These are phyloP conservation scores for Phaffia australis DNA, from an alignment of 768 basidiomycete genomes.

Conservation along the genomic window DNA sequence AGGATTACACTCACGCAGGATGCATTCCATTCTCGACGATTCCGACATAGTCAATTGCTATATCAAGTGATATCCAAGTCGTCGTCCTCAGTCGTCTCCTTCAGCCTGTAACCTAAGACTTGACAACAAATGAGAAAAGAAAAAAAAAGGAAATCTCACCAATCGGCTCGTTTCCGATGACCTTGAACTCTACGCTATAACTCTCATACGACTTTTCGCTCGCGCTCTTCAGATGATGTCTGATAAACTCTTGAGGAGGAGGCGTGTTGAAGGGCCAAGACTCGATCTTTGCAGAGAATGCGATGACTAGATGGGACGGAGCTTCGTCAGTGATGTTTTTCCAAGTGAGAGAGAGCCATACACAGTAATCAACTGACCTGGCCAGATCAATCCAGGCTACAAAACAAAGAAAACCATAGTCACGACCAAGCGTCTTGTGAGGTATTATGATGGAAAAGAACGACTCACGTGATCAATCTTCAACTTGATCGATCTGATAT, in stretches of 20 bases:
- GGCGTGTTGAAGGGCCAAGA: conserved; percentile 25
- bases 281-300: conserved; percentile 19
- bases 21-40: conserved; percentile 22
- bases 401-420: background rate
- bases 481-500: conserved; percentile 4
- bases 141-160: conserved; percentile 1
- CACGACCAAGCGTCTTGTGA: too few species aligned
- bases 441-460: background rate
- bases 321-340: too few species aligned
- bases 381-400: background rate
- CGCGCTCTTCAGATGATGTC: conserved; percentile 22
- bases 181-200: conserved; percentile 7
- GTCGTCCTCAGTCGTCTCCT: too few species aligned
- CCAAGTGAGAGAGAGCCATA: background rate
- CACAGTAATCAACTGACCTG: background rate
- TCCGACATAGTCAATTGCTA: conserved; percentile 14
- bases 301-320: background rate
- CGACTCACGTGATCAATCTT: conserved; percentile 14
- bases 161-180: conserved; percentile 8
- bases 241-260: background rate
- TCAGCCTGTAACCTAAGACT: background rate
- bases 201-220: conserved; percentile 12
- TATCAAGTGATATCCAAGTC: background rate
- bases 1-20: background rate
- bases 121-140: background rate